Evolutionary conservation across 2,329 filamentous ascomycete genomes (phyloP).

Genomic region (Trichoderma asperellum): DNA sequence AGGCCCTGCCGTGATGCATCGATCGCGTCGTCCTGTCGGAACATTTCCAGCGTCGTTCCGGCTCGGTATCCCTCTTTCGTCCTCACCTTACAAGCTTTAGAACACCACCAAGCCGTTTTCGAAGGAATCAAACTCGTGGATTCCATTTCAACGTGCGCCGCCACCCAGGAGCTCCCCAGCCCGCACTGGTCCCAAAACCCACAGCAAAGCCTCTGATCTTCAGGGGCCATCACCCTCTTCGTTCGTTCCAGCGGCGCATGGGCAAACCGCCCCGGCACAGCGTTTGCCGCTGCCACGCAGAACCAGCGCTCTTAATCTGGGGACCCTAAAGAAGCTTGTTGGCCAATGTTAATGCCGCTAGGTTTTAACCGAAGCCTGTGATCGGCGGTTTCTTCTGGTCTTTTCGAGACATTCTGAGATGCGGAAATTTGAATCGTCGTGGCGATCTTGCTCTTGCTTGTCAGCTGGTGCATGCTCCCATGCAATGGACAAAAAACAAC

Average conservation of each 20-base stretch:
- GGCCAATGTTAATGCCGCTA: slow-evolving; percentile 18
- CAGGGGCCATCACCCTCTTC: slow-evolving; percentile 29
- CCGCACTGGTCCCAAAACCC: slow-evolving; percentile 11
- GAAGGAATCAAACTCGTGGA: background rate
- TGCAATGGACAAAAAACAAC: background rate
- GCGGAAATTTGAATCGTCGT: slow-evolving; percentile 40
- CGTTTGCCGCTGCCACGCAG: background rate
- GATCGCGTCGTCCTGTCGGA: slow-evolving; percentile 2
- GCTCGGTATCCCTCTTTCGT: slow-evolving; percentile 15
- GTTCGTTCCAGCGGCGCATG: background rate
- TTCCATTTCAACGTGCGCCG: background rate
- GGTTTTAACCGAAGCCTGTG: background rate
- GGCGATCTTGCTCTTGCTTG: slow-evolving; percentile 31
- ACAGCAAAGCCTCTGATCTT: slow-evolving; percentile 29
- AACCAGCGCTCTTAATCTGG: background rate
- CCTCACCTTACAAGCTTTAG: slow-evolving; percentile 9
- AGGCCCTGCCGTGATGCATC: background rate
- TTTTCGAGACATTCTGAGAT: slow-evolving; percentile 28
- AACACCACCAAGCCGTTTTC: slow-evolving; percentile 3
- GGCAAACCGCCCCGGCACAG: background rate
- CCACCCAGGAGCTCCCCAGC: slow-evolving; percentile 1
- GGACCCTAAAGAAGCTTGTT: slow-evolving; percentile 6
- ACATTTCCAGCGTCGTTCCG: background rate
- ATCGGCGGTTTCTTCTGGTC: background rate
- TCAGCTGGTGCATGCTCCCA: slow-evolving; percentile 1